Conservation (phyloP, 257 asterid species). For the Salvia rosmarinus region DNA sequence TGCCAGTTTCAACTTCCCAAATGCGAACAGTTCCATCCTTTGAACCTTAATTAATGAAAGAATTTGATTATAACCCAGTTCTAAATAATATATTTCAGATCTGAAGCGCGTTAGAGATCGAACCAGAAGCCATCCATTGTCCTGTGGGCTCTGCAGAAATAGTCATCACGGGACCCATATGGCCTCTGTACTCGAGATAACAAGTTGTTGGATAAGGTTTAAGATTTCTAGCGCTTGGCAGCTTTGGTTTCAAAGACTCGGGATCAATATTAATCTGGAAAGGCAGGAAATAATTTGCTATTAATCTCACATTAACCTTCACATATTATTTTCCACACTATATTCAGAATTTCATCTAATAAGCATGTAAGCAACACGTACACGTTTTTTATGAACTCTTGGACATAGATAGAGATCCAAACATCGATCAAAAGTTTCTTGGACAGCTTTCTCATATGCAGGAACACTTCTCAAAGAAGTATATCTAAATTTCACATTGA, state of each 20-base stretch:
- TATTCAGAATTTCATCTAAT: slow-evolving; percentile 7
- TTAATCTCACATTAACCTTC: slow-evolving; percentile 5
- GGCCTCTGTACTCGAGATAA: slow-evolving; percentile 96
- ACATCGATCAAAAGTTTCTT: slow-evolving; percentile 85
- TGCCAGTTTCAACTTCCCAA: slow-evolving; percentile 98
- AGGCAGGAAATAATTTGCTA: slow-evolving; percentile 17
- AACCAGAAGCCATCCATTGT: slow-evolving; percentile 98
- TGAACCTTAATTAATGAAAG: slow-evolving; percentile 62
- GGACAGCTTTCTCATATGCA: slow-evolving; percentile 81
- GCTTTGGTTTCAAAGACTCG: slow-evolving; percentile 90
- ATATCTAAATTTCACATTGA: slow-evolving; percentile 52
- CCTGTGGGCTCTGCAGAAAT: slow-evolving; percentile 81
- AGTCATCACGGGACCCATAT: slow-evolving; percentile 79
- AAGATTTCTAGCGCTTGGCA: slow-evolving; percentile 90
- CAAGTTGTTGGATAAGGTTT: slow-evolving; percentile 91
- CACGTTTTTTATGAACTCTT: slow-evolving; percentile 84
- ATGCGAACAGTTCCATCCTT: slow-evolving; percentile 91
- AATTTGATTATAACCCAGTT: slow-evolving; percentile 21
- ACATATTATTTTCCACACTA: slow-evolving; percentile 11
- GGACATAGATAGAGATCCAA: slow-evolving; percentile 96
- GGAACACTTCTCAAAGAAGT: slow-evolving; percentile 82
- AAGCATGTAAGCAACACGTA: slow-evolving; percentile 43
- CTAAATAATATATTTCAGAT: slow-evolving; percentile 19
- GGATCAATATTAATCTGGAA: slow-evolving; percentile 94
- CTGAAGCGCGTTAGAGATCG: slow-evolving; percentile 28